Percentiles rank a stretch among this genome's conserved stretches.
Evolutionary conservation across 345 rosid species (phyloP).

Genomic region (Jatropha curcas): DNA sequence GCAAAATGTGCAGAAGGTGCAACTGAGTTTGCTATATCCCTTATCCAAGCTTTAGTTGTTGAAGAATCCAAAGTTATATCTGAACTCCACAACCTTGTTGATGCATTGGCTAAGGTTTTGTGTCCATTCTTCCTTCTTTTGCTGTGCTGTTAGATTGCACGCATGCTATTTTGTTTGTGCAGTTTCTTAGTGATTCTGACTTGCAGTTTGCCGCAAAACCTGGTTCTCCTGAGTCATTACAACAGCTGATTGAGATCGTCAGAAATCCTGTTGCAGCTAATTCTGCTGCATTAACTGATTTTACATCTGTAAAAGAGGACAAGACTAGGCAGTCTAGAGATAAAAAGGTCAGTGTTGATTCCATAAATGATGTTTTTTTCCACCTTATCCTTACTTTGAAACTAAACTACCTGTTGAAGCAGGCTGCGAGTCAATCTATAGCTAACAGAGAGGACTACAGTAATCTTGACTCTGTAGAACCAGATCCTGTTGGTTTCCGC

Average conservation of each 20-base stretch:
- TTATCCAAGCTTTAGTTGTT: slow-evolving; percentile 72
- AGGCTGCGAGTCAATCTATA: slow-evolving; percentile 48
- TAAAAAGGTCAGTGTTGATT: slow-evolving; percentile 56
- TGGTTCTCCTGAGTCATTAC: slow-evolving; percentile 78
- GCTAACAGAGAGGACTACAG: slow-evolving; percentile 57
- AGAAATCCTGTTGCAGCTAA: slow-evolving; percentile 64
- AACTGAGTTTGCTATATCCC: slow-evolving; percentile 76
- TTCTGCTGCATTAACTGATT: slow-evolving; percentile 40
- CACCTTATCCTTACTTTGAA: slow-evolving; percentile 9
- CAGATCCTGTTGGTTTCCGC: slow-evolving; percentile 77
- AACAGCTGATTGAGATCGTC: slow-evolving; percentile 75
- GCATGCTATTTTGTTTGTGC: neutral
- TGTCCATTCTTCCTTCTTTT: neutral
- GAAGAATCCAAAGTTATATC: slow-evolving; percentile 91
- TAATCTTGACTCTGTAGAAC: slow-evolving; percentile 51
- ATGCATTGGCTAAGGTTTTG: slow-evolving; percentile 83
- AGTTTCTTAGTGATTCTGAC: slow-evolving; percentile 17
- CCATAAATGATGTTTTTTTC: neutral
- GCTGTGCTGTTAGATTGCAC: neutral
- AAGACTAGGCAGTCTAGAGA: slow-evolving; percentile 64
- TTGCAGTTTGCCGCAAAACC: slow-evolving; percentile 81
- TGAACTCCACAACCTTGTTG: slow-evolving; percentile 90
- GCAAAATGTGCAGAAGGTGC: slow-evolving; percentile 68
- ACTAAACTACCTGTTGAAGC: slow-evolving; percentile 24
- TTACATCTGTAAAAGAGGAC: slow-evolving; percentile 61